Percentiles rank a stretch among this genome's conserved stretches.
These are phyloP conservation scores for Suillus tomentosus DNA, from an alignment of 768 basidiomycete genomes.

Conservation along the genomic window DNA sequence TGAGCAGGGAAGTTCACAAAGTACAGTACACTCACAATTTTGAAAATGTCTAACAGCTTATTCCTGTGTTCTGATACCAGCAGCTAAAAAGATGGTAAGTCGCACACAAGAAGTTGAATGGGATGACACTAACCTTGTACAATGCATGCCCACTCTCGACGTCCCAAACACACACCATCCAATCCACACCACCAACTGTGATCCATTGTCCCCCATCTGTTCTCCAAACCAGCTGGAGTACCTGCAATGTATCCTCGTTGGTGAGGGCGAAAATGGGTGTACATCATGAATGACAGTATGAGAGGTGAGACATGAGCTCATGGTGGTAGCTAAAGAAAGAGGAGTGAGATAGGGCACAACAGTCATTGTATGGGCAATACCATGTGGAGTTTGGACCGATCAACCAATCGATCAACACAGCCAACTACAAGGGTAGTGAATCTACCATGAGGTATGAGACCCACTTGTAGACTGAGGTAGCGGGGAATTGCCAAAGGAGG, in stretches of 20 bases:
- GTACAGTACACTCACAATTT: not conserved
- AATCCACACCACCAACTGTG: constrained; percentile 88
- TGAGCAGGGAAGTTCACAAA: constrained; percentile 24
- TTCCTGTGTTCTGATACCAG: constrained; percentile 38
- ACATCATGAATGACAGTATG: constrained; percentile 90
- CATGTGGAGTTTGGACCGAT: no score
- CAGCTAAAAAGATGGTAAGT: constrained; percentile 46
- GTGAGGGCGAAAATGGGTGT: constrained; percentile 88
- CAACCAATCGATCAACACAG: no score
- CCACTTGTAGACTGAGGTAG: no score
- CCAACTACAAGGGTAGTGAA: no score
- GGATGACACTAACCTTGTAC: constrained; percentile 64
- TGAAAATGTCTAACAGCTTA: not conserved
- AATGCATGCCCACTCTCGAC: constrained; percentile 73
- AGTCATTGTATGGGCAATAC: no score
- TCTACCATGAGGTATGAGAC: no score
- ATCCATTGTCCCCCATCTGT: constrained; percentile 79
- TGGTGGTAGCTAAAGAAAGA: no score
- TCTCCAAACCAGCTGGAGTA: constrained; percentile 93
- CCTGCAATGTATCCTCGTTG: constrained; percentile 77
- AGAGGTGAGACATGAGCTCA: constrained; percentile 59
- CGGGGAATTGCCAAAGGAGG: no score
- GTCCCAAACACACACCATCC: constrained; percentile 87
- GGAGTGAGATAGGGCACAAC: no score
- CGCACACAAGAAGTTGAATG: not conserved